These are phyloP conservation scores for Termitomyces sp. DNA, from an alignment of 768 basidiomycete genomes.

Conservation along the genomic window DNA sequence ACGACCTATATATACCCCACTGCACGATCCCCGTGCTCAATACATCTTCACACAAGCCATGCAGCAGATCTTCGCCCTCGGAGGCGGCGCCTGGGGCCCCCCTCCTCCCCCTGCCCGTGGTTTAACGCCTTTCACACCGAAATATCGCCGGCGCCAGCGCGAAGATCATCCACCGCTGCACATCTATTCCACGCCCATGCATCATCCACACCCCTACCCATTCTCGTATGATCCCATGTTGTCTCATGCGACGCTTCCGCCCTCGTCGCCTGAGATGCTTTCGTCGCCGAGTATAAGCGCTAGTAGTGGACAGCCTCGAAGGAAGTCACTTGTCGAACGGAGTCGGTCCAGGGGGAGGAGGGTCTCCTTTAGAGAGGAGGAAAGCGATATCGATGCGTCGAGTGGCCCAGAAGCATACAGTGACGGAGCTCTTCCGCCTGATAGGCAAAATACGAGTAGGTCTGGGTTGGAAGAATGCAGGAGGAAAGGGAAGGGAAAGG, in stretches of 20 bases:
- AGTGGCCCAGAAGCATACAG: slow-evolving; percentile 1
- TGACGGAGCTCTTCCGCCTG: not conserved
- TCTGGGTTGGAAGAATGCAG: not conserved
- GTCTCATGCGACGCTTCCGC: slow-evolving; percentile 44
- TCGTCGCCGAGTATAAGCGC: slow-evolving; percentile 29
- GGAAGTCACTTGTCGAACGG: slow-evolving; percentile 36
- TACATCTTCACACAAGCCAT: slow-evolving; percentile 38
- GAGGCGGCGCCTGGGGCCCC: slow-evolving; percentile 19
- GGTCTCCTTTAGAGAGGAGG: slow-evolving; percentile 50
- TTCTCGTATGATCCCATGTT: slow-evolving; percentile 38
- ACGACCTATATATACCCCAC: slow-evolving; percentile 24
- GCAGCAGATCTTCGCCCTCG: slow-evolving; percentile 34
- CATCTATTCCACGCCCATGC: slow-evolving; percentile 32
- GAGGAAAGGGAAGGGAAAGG: not conserved
- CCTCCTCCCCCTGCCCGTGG: slow-evolving; percentile 16
- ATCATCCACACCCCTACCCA: slow-evolving; percentile 32
- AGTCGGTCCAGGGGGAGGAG: slow-evolving; percentile 51
- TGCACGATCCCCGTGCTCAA: slow-evolving; percentile 36
- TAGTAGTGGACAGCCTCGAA: slow-evolving; percentile 15
- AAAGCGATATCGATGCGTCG: slow-evolving; percentile 12
- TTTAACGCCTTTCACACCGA: slow-evolving; percentile 24
- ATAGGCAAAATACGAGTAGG: not conserved
- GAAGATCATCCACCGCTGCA: slow-evolving; percentile 11
- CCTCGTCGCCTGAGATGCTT: slow-evolving; percentile 42
- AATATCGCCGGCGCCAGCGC: slow-evolving; percentile 22